phyloP scores from a whole-genome alignment of 208 protist species.

The Leishmania martiniquensis region DNA sequence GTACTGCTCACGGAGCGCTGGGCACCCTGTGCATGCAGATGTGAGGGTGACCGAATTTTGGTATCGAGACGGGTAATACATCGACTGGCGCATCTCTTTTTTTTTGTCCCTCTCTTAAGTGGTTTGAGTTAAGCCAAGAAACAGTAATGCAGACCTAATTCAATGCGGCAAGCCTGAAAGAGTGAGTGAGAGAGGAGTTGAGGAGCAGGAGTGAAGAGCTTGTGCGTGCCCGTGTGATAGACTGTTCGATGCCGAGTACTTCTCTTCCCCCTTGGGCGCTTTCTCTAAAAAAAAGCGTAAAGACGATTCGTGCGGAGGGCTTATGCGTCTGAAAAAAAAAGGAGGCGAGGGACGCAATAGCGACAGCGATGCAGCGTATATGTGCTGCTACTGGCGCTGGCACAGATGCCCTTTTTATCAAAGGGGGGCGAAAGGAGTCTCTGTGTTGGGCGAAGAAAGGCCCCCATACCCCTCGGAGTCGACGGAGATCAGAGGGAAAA shows the following conservation, averaged over 20 bases:
- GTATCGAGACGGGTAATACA: not conserved
- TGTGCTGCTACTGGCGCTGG: not conserved
- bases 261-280: not conserved
- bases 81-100: constrained; percentile 5
- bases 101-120: not conserved
- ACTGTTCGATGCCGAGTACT: not conserved
- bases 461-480: too few species aligned
- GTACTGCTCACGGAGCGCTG: not conserved
- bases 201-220: not conserved
- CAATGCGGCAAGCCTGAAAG: not conserved
- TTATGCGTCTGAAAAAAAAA: not conserved
- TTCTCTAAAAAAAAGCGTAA: not conserved
- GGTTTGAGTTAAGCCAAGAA: not conserved
- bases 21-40: not conserved
- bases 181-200: not conserved
- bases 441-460: not conserved
- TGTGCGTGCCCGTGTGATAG: not conserved
- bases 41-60: not conserved
- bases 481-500: not conserved
- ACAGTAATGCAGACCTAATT: not conserved
- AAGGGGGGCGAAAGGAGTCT: not conserved
- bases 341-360: not conserved
- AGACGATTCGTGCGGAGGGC: not conserved
- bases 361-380: not conserved
- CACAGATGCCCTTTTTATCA: not conserved